Evolutionary conservation across 2,329 filamentous ascomycete species (phyloP), one percentile per base, ranked within the genome.

Genomic region (Pseudopyricularia cyperi): DNA sequence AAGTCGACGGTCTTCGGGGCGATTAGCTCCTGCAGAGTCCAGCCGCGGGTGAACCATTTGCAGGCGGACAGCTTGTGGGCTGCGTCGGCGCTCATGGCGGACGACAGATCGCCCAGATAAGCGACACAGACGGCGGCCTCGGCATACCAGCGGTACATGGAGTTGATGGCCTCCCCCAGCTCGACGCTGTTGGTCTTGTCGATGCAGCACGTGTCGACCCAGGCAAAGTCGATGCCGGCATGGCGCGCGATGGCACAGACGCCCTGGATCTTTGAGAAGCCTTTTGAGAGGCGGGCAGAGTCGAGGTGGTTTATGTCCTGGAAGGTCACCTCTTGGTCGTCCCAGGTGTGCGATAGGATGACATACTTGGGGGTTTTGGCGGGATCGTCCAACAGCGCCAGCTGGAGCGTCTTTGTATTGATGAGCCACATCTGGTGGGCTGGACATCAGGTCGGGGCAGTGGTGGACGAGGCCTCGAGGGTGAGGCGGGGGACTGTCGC

Each of bases 21-120:
- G 4, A 88, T 71, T 0, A 85, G 80, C 64, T 87, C 80, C 61
- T 84, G 83, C 56, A 83, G 67, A 0, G 81, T 86, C 60, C 80
- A 77, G n/a, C 65, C 65, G 76, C 74, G 56, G 1, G 58, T 62
- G 51, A 67, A 67, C 65, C 66, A 68, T 44, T 24, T 44, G 19
- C 39, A 44, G 19, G 39, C 2, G 15, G 14, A 19, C 39, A 44
- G 24, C 4, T 44, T 12, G 11, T 22, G 17, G 8, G 39, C 39
- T 7, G 19, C 39, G 12, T 7, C 12, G 15, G 12, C 39, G 14
- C 11, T 24, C 3, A n/a, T 14, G 7, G 17, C 15, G 4, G 39
- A 19, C 15, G 17, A 7, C 15, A 49, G 19, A 26, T 30, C 47
- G 14, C 17, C 7, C 1, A 49, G 11, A 15, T 24, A 35, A 6